A percentile compares a stretch with the other conserved stretches of the same genome.
phyloP scores from a whole-genome alignment of 257 asterid species.

The Jaltomata sinuosa region DNA sequence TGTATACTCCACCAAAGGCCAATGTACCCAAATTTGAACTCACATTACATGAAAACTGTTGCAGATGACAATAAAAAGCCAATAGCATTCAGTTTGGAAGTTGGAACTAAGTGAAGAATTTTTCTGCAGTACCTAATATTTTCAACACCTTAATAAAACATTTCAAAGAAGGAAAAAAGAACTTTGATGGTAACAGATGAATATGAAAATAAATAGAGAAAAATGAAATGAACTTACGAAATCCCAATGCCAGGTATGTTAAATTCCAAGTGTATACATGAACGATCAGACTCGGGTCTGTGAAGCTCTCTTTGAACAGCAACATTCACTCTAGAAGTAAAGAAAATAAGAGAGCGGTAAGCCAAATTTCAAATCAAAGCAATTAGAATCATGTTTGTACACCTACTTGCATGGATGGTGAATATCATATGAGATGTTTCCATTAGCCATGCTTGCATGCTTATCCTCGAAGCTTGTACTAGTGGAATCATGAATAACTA shows the following conservation, averaged over 20 bases:
- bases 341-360: slow-evolving; percentile 6
- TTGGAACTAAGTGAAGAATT: neutral
- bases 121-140: neutral
- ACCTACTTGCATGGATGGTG: slow-evolving; percentile 73
- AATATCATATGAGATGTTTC: slow-evolving; percentile 46
- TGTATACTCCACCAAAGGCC: neutral
- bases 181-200: neutral
- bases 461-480: slow-evolving; percentile 22
- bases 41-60: neutral
- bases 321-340: slow-evolving; percentile 46
- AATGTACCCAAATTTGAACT: neutral
- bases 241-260: slow-evolving; percentile 47
- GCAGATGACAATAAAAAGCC: neutral
- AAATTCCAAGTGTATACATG: slow-evolving; percentile 73
- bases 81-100: neutral
- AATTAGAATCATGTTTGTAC: neutral
- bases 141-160: neutral
- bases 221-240: slow-evolving; percentile 22
- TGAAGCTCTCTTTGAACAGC: slow-evolving; percentile 65
- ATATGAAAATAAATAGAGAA: neutral
- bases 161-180: too few relatives aligned
- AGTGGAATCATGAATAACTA: slow-evolving; percentile 34
- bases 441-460: slow-evolving; percentile 31
- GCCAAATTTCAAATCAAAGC: neutral
- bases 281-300: slow-evolving; percentile 62